Base-by-base conservation (phyloP, 2,329 filamentous ascomycete species). In the Stylonectria norvegica region DNA sequence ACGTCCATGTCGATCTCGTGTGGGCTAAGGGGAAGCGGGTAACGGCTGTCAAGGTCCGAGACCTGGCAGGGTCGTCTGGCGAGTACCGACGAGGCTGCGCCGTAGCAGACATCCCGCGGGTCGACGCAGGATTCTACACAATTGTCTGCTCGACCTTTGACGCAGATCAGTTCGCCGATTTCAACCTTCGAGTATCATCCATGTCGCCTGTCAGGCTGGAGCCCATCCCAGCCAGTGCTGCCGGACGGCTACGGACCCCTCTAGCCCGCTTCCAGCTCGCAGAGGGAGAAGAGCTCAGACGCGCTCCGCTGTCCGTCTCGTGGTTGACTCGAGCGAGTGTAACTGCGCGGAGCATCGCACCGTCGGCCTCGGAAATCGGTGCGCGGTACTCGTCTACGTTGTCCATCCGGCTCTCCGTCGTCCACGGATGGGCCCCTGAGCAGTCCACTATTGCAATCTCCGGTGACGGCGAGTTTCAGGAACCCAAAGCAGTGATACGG, bases 121-220 rank as follows among this genome's bases (percentile, higher is more conserved):
- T 95, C 14, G 79, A 82, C 27, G 68, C 79, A 1, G 91, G 91
- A 0, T 73, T 73, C 0, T 98, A 97, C 63, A 96, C 88, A 0
- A 75, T 95, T 40, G 85, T 96, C 5, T 91, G 86, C 60, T 95
- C 89, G 3, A 95, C 91, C 0, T 97, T 94, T 61, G 89, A 95
- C 48, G 76, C 84, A 0, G 85, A 84, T 7, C 87, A 94, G 57
- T 70, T 79, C 1, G 86, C 85, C 4, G 73, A 75, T 34, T 97
- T 94, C 57, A 79, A 75, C 1, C 71, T 98, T 7, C 79, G 81
- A 41, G 73, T 96, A n/a, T 81, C 83, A 33, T 83, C 85, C 22
- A 79, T 75, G 38, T 60, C 67, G 2, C 69, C 75, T 0, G 75
- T 82, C 25, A 55, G 63, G 1, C 60, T 94, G 5, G 68, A 67